These are phyloP conservation scores for Echium plantagineum DNA, from an alignment of 257 asterid species.

Conservation along the genomic window DNA sequence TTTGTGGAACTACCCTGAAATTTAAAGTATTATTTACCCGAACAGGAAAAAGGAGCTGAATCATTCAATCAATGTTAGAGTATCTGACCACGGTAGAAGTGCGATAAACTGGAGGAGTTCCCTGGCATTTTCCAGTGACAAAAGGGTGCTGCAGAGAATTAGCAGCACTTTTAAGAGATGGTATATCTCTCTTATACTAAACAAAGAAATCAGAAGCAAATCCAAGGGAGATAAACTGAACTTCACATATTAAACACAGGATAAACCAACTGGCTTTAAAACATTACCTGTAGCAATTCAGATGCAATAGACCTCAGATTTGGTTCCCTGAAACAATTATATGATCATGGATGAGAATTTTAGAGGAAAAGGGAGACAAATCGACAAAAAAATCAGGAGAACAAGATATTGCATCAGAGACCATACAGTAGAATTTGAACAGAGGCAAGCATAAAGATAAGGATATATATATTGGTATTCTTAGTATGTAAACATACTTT, in stretches of 20 bases:
- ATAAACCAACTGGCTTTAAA: slow-evolving; percentile 2
- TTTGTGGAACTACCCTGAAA: slow-evolving; percentile 57
- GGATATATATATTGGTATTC: slow-evolving; percentile 1
- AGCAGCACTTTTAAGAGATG: not conserved
- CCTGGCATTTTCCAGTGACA: slow-evolving; percentile 70
- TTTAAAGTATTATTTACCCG: slow-evolving; percentile 12
- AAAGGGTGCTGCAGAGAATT: slow-evolving; percentile 70
- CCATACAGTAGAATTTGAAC: not conserved
- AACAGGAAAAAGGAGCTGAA: slow-evolving; percentile 3
- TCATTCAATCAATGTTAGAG: slow-evolving; percentile 7
- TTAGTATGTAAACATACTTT: slow-evolving; percentile 42
- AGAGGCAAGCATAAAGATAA: slow-evolving; percentile 8
- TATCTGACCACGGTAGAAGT: slow-evolving; percentile 48
- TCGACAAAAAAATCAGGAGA: not conserved
- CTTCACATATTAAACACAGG: slow-evolving; percentile 2
- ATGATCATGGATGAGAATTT: not conserved
- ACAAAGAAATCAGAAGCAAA: not conserved
- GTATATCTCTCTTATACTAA: not conserved
- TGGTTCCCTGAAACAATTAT: slow-evolving; percentile 64
- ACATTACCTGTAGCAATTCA: slow-evolving; percentile 74
- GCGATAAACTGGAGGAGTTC: slow-evolving; percentile 41
- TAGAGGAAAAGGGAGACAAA: slow-evolving; percentile 8
- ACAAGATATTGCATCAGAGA: not conserved
- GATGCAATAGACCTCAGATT: slow-evolving; percentile 72
- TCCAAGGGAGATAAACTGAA: not conserved